These are phyloP conservation scores for Schizophyllum amplum DNA, from an alignment of 1,284 basidiomycete genomes.

Conservation along the genomic window DNA sequence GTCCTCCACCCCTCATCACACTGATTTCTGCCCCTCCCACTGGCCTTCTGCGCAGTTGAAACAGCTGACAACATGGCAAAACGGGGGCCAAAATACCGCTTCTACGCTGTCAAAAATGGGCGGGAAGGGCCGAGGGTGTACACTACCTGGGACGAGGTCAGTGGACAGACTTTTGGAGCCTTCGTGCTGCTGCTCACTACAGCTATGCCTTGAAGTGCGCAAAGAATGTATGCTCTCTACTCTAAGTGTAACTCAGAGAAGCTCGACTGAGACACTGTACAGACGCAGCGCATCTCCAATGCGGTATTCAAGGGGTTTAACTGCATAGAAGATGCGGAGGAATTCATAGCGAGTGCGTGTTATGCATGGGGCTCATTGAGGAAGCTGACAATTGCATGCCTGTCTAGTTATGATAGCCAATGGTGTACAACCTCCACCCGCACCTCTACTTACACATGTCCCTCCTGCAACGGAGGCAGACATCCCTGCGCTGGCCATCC, in stretches of 20 bases:
- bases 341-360: slow-evolving; percentile 28
- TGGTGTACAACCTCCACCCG: not conserved
- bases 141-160: slow-evolving; percentile 45
- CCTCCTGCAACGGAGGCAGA: not conserved
- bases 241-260: not conserved
- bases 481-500: not conserved
- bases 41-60: no score
- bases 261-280: not conserved
- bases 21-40: not conserved
- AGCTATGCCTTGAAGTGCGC: slow-evolving; percentile 27
- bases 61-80: not conserved
- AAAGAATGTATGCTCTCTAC: slow-evolving; percentile 22
- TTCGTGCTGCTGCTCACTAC: not conserved
- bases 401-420: not conserved
- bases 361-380: slow-evolving; percentile 7
- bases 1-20: not conserved
- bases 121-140: slow-evolving; percentile 46
- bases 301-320: slow-evolving; percentile 43
- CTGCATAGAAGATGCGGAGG: slow-evolving; percentile 31
- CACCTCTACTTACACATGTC: not conserved
- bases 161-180: slow-evolving; percentile 7
- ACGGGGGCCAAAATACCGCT: slow-evolving; percentile 28
- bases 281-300: slow-evolving; percentile 38
- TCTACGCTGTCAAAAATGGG: slow-evolving; percentile 49
- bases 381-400: not conserved